Conservation (phyloP, 2,329 filamentous ascomycete species). For the Paecilomyces niveus region DNA sequence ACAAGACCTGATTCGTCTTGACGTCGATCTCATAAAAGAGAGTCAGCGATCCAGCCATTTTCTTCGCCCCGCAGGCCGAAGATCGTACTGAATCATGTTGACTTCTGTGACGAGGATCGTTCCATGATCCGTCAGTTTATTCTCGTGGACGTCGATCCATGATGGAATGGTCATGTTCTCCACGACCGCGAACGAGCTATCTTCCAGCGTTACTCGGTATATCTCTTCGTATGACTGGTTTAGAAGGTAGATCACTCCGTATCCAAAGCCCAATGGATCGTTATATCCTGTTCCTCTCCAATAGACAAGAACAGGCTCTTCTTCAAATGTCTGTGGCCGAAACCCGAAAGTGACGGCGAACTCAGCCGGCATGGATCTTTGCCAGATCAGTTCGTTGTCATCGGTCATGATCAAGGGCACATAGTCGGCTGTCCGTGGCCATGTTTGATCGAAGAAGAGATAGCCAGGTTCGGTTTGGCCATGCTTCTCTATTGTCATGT, state of each 20-base stretch:
- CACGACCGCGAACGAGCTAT: neutral
- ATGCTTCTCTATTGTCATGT: neutral
- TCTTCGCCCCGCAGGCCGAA: slow-evolving; percentile 21
- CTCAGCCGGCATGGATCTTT: too few relatives aligned
- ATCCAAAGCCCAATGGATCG: neutral
- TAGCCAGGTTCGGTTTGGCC: neutral
- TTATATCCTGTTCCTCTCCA: neutral
- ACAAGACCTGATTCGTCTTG: slow-evolving; percentile 24
- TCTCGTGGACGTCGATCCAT: slow-evolving; percentile 29
- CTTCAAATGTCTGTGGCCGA: neutral
- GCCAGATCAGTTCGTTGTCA: too few relatives aligned
- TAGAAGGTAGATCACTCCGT: neutral
- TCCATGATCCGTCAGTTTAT: slow-evolving; percentile 22
- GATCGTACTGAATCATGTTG: slow-evolving; percentile 25
- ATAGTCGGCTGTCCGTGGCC: neutral
- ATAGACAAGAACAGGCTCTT: neutral
- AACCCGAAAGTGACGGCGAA: neutral
- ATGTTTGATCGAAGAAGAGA: neutral
- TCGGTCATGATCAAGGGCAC: neutral
- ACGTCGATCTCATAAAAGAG: slow-evolving; percentile 29
- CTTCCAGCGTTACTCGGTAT: neutral
- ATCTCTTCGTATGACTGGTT: neutral
- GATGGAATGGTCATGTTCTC: slow-evolving; percentile 8
- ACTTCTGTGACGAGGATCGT: slow-evolving; percentile 28
- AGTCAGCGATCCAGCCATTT: slow-evolving; percentile 25